phyloP scores from a whole-genome alignment of 768 basidiomycete species.

The Gelatoporia subvermispora region DNA sequence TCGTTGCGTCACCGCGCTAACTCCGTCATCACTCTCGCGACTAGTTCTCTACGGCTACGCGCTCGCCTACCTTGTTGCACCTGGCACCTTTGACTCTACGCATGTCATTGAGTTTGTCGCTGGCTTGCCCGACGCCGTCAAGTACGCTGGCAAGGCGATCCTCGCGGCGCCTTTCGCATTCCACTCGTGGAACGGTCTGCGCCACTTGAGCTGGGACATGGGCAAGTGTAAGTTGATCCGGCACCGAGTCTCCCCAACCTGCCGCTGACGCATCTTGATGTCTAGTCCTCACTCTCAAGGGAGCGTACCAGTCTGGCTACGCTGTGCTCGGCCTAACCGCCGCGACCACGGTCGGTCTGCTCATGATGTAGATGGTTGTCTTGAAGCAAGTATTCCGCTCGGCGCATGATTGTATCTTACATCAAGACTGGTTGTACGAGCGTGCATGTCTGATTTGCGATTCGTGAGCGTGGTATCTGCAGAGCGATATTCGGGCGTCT shows the following conservation, averaged over 20 bases:
- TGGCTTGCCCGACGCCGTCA: conserved; percentile 69
- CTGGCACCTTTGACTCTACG: conserved; percentile 73
- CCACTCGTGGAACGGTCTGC: conserved; percentile 86
- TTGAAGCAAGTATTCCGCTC: too few species aligned
- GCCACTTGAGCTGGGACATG: conserved; percentile 88
- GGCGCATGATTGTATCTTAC: too few species aligned
- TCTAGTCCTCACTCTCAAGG: conserved; percentile 75
- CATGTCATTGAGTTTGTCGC: conserved; percentile 70
- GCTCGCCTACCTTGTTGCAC: conserved; percentile 80
- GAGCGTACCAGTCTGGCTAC: conserved; percentile 78
- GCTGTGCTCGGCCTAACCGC: conserved; percentile 77
- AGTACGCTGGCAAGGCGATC: conserved; percentile 69
- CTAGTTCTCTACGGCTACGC: conserved; percentile 86
- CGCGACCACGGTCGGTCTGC: conserved; percentile 66
- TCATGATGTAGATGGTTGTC: conserved; percentile 33
- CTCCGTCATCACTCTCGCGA: not conserved
- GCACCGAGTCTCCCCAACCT: not conserved
- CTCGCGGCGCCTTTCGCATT: conserved; percentile 87
- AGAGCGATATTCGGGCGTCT: too few species aligned
- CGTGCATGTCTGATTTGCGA: too few species aligned
- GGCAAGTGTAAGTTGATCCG: conserved; percentile 66
- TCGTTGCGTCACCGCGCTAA: not conserved
- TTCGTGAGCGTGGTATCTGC: too few species aligned
- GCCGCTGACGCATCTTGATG: not conserved
- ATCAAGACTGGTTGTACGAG: too few species aligned